phyloP scores from a whole-genome alignment of 345 rosid species.

The Camelina sativa region DNA sequence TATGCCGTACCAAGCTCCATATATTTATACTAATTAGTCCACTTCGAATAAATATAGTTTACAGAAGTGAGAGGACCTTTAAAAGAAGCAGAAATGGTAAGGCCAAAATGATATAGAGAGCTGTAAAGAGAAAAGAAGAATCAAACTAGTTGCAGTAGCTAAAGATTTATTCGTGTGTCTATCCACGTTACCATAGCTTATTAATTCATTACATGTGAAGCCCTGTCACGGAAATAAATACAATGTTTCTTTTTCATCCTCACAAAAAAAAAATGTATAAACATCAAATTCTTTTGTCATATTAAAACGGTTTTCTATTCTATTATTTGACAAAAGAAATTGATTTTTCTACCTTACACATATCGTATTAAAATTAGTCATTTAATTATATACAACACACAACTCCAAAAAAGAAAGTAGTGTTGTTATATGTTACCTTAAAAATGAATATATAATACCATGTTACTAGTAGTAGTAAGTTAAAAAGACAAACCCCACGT shows the following conservation, averaged over 20 bases:
- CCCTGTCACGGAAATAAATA: neutral
- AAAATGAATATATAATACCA: no score
- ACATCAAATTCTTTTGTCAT: neutral
- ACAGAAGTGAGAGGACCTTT: neutral
- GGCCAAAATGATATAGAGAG: neutral
- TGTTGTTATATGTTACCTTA: no score
- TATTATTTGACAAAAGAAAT: neutral
- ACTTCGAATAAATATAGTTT: neutral
- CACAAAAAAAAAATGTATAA: neutral
- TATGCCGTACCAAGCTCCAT: neutral
- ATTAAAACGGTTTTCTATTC: neutral
- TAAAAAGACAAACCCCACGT: neutral
- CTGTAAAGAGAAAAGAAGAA: neutral
- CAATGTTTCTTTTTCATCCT: neutral
- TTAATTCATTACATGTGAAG: neutral
- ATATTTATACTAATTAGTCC: neutral
- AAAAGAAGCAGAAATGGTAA: neutral
- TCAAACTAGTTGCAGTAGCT: neutral
- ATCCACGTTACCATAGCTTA: neutral
- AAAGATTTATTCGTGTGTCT: neutral
- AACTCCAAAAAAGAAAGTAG: neutral
- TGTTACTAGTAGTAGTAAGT: no score
- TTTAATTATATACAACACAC: neutral
- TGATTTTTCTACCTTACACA: neutral
- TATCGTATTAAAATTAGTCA: neutral